Base-by-base conservation (phyloP, 805 yeast species). In the Yarrowia sp. region DNA sequence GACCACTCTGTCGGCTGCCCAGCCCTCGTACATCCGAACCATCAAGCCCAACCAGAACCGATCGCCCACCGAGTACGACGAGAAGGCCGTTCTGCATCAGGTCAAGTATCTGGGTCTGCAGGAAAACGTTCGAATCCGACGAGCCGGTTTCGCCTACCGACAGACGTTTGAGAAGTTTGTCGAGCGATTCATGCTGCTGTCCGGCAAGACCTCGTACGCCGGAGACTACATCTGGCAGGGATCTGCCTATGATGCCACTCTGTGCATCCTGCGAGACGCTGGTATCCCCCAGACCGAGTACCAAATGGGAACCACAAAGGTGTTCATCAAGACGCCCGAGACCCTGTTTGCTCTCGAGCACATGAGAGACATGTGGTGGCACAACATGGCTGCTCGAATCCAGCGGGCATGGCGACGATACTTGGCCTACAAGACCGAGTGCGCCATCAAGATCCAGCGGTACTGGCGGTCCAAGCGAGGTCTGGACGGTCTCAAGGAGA, bases 81-180 rank as follows among this genome's bases (percentile, higher is more conserved):
- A 87, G 68, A 86, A 85, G 67, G 97, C 92, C 71, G 99, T 95
- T 9, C 82, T 95, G 72, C 99, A 95, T 78, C 99, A 95, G 80
- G 89, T 95, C 72, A 95, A 95, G 75, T 95, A 95, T 78, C 83
- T 95, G 72, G 99, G 99, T 76, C 82, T 95, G 78, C 95, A 95
- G 75, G 99, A 95, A 78, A 95, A 95, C 78, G 98, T 95, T 63
- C 86, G 98, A 71, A 95, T 95, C 72, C 87, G 99, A 83, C 89
- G 99, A 82, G 98, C 99, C 0, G 99, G 99, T 58, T 95, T 95
- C 78, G 99, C 99, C 1, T 95, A 93, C 75, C 88, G 99, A 79
- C 97, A 96, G 72, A 91, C 97, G 0, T 95, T 92, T 78, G 98
- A 95, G 69, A 93, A 93, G 77, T 95, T 95, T 75, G 97, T 92